Base-by-base conservation (phyloP, 257 asterid species). In the Ajuga chamaepitys region DNA sequence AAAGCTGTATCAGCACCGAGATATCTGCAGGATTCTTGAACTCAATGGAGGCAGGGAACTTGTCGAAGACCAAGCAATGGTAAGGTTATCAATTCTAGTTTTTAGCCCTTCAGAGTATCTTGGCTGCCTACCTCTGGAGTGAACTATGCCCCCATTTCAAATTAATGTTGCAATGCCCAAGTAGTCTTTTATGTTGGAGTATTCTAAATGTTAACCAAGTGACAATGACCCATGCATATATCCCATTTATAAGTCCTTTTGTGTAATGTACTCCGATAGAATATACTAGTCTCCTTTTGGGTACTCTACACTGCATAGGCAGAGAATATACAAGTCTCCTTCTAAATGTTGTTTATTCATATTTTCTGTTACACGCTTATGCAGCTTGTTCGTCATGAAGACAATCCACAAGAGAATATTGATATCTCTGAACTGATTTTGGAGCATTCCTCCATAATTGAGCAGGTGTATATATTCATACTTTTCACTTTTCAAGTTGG, bases 11-110 rank as follows among this genome's bases (percentile, higher is more conserved):
- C 74, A 75, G 66, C 90, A 84, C 75, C 77, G 78, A 35, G 90
- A 84, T 62, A 84, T 84, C 62, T 81, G 90, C 82, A 75, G 84
- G 83, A 78, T 84, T 53, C 85, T 84, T 42, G 90, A 79, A 71
- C 82, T 77, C 40, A 74, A 80, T 70, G 90, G 90, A 51, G 85
- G 87, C 65, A 67, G 74, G 72, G 90, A 79, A 61, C 69, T 64
- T 41, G 42, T 77, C 55, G 83, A 75, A 13, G 81, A 77, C 70
- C 73, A 77, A 34, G 77, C 75, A 13, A 81, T 84, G 83, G 90
- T 84, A 77, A 68, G 34, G 11, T 40, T 2, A 25, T 7, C 38
- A n/a, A 48, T 51, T 18, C 28, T 60, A 51, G 13, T 9, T 53
- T 24, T 44, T 37, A 62, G 41, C 40, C 46, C 50, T 35, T 58